phyloP scores from a whole-genome alignment of 139 green algal genomes.

The Dunaliella primolecta region DNA sequence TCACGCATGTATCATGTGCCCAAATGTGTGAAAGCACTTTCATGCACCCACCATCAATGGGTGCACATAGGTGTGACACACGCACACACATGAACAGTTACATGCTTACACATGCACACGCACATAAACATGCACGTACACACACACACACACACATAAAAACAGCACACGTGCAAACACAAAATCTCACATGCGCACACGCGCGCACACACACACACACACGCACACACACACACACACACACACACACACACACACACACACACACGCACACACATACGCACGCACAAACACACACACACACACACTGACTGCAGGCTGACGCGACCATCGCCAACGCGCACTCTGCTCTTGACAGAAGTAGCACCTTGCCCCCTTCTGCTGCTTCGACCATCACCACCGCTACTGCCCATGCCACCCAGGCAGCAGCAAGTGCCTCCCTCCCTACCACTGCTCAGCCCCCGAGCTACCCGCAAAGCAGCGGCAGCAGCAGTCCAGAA shows the following conservation, averaged over 20 bases:
- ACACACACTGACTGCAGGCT: neutral
- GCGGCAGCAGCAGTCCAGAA: too few species aligned
- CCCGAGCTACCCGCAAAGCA: too few species aligned
- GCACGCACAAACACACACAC: neutral
- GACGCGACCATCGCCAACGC: neutral
- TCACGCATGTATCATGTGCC: too few species aligned
- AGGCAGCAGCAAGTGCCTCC: too few species aligned
- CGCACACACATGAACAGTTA: neutral
- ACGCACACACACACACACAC: neutral
- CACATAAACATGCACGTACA: neutral
- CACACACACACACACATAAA: neutral
- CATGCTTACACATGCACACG: neutral
- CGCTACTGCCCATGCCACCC: neutral
- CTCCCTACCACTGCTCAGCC: too few species aligned
- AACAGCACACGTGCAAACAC: neutral
- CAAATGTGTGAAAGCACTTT: too few species aligned
- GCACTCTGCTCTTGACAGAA: too few species aligned
- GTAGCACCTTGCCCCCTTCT: too few species aligned
- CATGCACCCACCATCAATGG: too few species aligned
- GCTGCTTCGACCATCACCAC: too few species aligned
- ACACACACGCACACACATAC: neutral
- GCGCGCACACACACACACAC: neutral
- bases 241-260: neutral
- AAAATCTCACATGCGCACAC: neutral
- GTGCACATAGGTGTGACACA: too few species aligned